Evolutionary conservation across 2,329 filamentous ascomycete species (phyloP).

Genomic region (Aspergillus sp.): DNA sequence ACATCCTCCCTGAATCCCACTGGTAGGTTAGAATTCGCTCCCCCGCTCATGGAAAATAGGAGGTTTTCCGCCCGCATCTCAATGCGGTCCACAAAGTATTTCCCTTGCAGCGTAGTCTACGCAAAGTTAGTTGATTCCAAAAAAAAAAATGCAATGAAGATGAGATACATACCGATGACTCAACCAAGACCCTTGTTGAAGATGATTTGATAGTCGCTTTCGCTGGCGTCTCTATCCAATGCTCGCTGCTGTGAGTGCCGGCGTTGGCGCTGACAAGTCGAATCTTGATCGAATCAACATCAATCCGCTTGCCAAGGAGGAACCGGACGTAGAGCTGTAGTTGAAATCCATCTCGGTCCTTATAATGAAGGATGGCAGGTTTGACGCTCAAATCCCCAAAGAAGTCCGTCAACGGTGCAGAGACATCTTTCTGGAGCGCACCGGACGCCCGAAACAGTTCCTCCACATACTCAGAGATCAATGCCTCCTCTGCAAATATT

Average conservation of each 20-base stretch:
- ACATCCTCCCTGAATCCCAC: conserved; percentile 37
- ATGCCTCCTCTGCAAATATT: conserved; percentile 29
- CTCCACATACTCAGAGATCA: conserved; percentile 37
- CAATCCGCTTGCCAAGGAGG: conserved; percentile 69
- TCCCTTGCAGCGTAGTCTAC: conserved; percentile 56
- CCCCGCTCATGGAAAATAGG: conserved; percentile 35
- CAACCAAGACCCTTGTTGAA: conserved; percentile 52
- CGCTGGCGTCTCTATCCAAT: conserved; percentile 59
- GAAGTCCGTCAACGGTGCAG: conserved; percentile 69
- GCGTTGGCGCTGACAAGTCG: conserved; percentile 56
- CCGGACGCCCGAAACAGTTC: conserved; percentile 50
- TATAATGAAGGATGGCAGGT: conserved; percentile 67
- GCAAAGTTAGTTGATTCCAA: conserved; percentile 5
- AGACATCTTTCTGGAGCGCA: conserved; percentile 60
- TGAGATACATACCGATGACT: conserved; percentile 44
- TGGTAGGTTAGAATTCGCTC: conserved; percentile 30
- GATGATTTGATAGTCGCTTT: conserved; percentile 56
- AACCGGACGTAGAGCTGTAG: conserved; percentile 68
- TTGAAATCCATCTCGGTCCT: conserved; percentile 72
- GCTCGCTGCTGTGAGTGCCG: conserved; percentile 58
- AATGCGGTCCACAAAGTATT: conserved; percentile 73
- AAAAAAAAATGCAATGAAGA: not conserved
- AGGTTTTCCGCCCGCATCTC: conserved; percentile 52
- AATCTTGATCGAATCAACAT: conserved; percentile 64
- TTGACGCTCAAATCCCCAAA: conserved; percentile 70